Conservation (phyloP, 768 basidiomycete genomes). For the Kwoniella pini region DNA sequence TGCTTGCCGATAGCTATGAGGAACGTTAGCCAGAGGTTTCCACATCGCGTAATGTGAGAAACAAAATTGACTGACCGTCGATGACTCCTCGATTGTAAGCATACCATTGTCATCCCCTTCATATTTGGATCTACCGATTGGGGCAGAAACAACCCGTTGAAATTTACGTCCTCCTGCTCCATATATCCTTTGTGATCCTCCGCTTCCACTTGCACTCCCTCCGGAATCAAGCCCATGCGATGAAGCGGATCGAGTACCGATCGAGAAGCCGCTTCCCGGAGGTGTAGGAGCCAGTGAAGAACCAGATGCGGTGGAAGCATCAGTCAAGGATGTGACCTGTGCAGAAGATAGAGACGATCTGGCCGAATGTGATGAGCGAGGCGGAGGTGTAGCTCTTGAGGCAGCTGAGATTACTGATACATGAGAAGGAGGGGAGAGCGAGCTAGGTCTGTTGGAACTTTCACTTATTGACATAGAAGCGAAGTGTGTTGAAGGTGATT, state of each 20-base stretch:
- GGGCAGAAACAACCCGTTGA: constrained; percentile 45
- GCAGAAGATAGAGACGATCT: constrained; percentile 38
- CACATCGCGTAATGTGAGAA: background rate
- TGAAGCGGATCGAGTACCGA: constrained; percentile 1
- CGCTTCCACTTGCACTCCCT: constrained; percentile 10
- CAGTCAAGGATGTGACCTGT: constrained; percentile 31
- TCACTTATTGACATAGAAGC: background rate
- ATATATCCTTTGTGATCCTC: constrained; percentile 15
- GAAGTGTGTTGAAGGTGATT: background rate
- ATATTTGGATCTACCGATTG: constrained; percentile 14
- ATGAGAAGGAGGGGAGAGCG: constrained; percentile 9
- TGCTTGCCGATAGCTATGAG: constrained; percentile 29
- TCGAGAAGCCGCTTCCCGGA: constrained; percentile 14
- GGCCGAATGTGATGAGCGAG: constrained; percentile 12
- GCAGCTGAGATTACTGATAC: background rate
- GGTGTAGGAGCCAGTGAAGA: constrained; percentile 38
- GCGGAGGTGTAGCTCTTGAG: constrained; percentile 6
- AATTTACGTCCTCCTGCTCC: constrained; percentile 26
- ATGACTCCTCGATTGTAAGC: constrained; percentile 9
- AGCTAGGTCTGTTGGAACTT: background rate
- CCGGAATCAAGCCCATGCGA: constrained; percentile 11
- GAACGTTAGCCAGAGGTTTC: background rate
- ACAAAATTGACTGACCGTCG: constrained; percentile 1
- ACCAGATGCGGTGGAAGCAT: constrained; percentile 36
- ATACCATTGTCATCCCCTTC: constrained; percentile 14